Percentiles rank a stretch among this genome's conserved stretches.
Evolutionary conservation across 2,329 filamentous ascomycete genomes (phyloP).

Genomic region (Diaporthe australafricana): DNA sequence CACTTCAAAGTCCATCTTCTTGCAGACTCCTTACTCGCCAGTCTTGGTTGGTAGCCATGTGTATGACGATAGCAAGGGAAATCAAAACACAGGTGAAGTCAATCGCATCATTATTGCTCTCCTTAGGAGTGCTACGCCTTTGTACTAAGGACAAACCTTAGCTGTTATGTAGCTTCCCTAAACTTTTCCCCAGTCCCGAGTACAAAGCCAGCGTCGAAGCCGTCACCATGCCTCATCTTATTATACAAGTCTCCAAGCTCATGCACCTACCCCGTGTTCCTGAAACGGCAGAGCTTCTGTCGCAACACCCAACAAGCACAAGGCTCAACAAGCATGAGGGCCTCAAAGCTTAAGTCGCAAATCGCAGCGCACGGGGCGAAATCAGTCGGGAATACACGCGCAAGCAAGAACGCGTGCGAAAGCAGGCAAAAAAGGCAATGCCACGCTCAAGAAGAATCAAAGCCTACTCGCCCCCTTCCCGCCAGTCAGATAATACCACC

Average conservation of each 20-base stretch:
- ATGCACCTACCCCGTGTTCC: not conserved
- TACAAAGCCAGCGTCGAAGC: not conserved
- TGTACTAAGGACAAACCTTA: not conserved
- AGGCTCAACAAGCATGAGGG: not conserved
- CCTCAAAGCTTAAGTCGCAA: not conserved
- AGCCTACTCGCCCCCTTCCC: slow-evolving; percentile 26
- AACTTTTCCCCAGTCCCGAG: not conserved
- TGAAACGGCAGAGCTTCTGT: not conserved
- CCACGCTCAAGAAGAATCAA: slow-evolving; percentile 8
- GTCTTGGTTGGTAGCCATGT: not conserved
- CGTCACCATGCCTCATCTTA: not conserved
- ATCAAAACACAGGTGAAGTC: not conserved
- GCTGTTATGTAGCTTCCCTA: not conserved
- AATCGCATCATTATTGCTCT: not conserved
- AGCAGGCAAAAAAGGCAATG: not conserved
- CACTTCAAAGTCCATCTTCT: too few relatives aligned
- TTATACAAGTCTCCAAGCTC: not conserved
- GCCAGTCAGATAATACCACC: slow-evolving; percentile 32
- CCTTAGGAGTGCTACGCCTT: not conserved
- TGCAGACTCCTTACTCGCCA: not conserved
- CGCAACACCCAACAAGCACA: not conserved
- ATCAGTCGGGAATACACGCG: not conserved
- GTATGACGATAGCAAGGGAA: too few relatives aligned
- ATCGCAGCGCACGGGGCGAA: not conserved
- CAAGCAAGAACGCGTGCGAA: not conserved